Percentiles rank a stretch among this genome's conserved stretches.
phyloP scores from a whole-genome alignment of 164 flowering plant species.

The Euptelea pleiosperma region DNA sequence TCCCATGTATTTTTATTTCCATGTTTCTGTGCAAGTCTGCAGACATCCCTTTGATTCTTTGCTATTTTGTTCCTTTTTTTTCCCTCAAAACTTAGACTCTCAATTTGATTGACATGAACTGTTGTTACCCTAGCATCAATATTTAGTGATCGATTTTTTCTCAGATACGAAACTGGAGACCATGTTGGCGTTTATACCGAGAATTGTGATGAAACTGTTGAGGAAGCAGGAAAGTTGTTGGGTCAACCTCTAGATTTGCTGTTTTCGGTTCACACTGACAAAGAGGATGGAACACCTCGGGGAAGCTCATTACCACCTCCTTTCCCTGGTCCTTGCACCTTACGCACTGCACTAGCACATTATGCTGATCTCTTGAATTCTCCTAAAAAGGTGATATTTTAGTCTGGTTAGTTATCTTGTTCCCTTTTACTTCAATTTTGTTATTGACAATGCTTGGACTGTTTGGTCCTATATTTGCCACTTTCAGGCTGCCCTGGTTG shows the following conservation, averaged over 20 bases:
- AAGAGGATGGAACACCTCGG: conserved; percentile 68
- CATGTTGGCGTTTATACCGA: conserved; percentile 90
- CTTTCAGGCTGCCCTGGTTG: conserved; percentile 59
- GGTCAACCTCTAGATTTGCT: conserved; percentile 55
- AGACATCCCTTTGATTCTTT: neutral
- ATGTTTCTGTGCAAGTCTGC: too few relatives aligned
- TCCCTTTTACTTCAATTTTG: neutral
- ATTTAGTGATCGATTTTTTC: neutral
- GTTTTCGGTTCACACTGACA: conserved; percentile 74
- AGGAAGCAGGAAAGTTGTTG: conserved; percentile 68
- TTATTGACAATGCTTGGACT: neutral
- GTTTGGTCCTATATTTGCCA: neutral
- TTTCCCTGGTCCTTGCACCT: conserved; percentile 81
- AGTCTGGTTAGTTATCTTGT: neutral
- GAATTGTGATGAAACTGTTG: conserved; percentile 67
- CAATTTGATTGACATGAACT: neutral
- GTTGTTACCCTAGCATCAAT: neutral
- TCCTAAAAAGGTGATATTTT: conserved; percentile 65
- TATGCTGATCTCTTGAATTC: conserved; percentile 85
- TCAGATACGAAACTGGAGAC: conserved; percentile 93
- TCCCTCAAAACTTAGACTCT: too few relatives aligned
- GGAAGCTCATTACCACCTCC: conserved; percentile 71
- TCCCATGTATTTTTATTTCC: too few relatives aligned
- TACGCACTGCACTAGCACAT: conserved; percentile 61
- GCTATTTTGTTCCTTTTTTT: neutral